Evolutionary conservation across 805 yeast species (phyloP), one percentile per base, ranked within the genome.

Genomic region (Candida yuanshanica): DNA sequence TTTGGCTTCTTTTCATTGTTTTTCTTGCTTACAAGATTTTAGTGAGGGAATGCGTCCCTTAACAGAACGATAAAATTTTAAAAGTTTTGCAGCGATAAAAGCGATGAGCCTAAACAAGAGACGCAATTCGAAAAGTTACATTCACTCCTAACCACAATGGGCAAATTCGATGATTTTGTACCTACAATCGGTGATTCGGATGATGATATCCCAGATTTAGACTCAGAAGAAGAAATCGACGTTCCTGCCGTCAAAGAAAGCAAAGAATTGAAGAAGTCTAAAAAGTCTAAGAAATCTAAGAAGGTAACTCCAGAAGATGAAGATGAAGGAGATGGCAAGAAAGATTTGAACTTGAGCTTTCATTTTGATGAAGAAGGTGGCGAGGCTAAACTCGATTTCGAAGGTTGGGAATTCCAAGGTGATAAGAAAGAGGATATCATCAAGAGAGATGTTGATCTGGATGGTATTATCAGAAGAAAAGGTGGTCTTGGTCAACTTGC

Each of bases 351-450:
- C 51, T 88, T 90, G 5, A 81, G 77, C 25, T 88, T 93, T 56
- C 63, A 72, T 16, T 90, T 90, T 56, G 74, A 79, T 18, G 50
- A 80, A 10, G 91, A 78, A 21, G 86, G 77, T 8, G 76, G 70
- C 21, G 81, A 70, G 24, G 60, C 65, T 14, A 64, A 58, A 33
- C 47, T 69, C 4, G 65, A 65, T 4, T 79, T 81, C 39, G 78
- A 75, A 42, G 96, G 95, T 5, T 89, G 97, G 96, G 88, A 88
- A 51, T 87, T 89, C 56, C 75, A 72, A 32, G 77, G 76, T 41
- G 77, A 74, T 29, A 67, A 53, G 18, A 50, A 54, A 18, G 39
- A 47, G 23, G 56, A 45, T 27, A 9, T 27, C 29, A 31, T 47
- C 8, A 70, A 57, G 41, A 76, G 74, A 47, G 86, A 81, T 46